phyloP scores from a whole-genome alignment of 2,329 filamentous ascomycete species.

The Botryotinia convoluta region DNA sequence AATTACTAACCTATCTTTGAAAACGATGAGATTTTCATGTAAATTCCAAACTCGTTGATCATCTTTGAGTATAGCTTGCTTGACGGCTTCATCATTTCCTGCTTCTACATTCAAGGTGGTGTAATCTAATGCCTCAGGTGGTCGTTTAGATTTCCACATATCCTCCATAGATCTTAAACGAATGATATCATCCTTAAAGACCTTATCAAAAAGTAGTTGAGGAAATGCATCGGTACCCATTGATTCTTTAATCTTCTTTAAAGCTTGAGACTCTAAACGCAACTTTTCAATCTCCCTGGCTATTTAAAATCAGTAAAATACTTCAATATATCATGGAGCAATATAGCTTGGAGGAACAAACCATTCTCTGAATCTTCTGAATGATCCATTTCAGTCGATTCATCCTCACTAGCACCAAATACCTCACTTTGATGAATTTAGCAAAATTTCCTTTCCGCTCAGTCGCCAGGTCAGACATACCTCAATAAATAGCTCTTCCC shows the following conservation, averaged over 20 bases:
- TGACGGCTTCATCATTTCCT: conserved; percentile 45
- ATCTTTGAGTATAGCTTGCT: conserved; percentile 56
- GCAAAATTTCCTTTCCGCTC: conserved; percentile 31
- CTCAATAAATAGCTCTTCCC: conserved; percentile 94
- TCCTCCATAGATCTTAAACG: conserved; percentile 84
- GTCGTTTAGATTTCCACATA: conserved; percentile 86
- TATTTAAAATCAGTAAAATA: conserved; percentile 32
- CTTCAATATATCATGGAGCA: conserved; percentile 21
- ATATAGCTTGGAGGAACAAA: conserved; percentile 36
- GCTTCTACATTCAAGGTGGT: conserved; percentile 56
- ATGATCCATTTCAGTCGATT: conserved; percentile 74
- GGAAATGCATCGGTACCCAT: conserved; percentile 78
- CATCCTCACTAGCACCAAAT: conserved; percentile 88
- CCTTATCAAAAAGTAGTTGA: conserved; percentile 84
- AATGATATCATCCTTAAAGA: conserved; percentile 81
- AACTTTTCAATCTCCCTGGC: conserved; percentile 84
- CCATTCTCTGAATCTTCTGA: conserved; percentile 79
- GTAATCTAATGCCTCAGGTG: conserved; percentile 73
- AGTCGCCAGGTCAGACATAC: conserved; percentile 35
- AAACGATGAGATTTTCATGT: conserved; percentile 80
- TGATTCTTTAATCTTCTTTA: conserved; percentile 78
- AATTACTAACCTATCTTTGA: conserved; percentile 65
- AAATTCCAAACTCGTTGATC: conserved; percentile 80
- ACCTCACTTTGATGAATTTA: conserved; percentile 59
- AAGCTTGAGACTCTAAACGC: conserved; percentile 75